Evolutionary conservation across 345 rosid species (phyloP).

Genomic region (Brassica juncea): DNA sequence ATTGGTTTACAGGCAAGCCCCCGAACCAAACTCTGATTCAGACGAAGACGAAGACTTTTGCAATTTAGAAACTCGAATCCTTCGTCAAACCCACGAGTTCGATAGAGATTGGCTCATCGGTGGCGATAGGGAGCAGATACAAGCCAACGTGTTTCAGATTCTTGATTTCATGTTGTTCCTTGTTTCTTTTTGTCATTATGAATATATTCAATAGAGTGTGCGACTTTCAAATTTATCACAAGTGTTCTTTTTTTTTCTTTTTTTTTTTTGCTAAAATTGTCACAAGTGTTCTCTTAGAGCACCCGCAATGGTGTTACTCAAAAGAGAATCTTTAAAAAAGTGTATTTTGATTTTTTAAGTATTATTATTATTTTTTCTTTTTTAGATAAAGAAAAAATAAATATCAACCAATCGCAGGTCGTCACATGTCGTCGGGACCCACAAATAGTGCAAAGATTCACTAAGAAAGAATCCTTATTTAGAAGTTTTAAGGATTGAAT

Average conservation of each 20-base stretch:
- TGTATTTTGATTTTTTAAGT: no score
- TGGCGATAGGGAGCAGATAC: slow-evolving; percentile 1
- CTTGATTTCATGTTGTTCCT: not conserved
- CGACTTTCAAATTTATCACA: not conserved
- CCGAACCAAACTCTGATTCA: not conserved
- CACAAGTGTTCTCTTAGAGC: not conserved
- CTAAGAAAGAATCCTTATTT: no score
- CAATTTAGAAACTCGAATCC: not conserved
- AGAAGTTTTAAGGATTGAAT: no score
- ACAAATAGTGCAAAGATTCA: no score
- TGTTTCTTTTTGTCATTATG: not conserved
- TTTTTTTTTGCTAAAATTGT: not conserved
- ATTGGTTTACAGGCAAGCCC: not conserved
- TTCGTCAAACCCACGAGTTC: not conserved
- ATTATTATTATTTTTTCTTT: no score
- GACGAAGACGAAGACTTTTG: not conserved
- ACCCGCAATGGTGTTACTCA: no score
- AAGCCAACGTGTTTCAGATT: not conserved
- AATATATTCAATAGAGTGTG: not conserved
- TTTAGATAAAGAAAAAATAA: no score
- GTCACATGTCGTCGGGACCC: no score
- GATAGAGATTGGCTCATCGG: slow-evolving; percentile 10
- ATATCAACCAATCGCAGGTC: no score
- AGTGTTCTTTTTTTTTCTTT: not conserved
- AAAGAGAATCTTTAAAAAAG: no score